Evolutionary conservation across 2,329 filamentous ascomycete species (phyloP).

Genomic region (Aspergillus spinulosporus): DNA sequence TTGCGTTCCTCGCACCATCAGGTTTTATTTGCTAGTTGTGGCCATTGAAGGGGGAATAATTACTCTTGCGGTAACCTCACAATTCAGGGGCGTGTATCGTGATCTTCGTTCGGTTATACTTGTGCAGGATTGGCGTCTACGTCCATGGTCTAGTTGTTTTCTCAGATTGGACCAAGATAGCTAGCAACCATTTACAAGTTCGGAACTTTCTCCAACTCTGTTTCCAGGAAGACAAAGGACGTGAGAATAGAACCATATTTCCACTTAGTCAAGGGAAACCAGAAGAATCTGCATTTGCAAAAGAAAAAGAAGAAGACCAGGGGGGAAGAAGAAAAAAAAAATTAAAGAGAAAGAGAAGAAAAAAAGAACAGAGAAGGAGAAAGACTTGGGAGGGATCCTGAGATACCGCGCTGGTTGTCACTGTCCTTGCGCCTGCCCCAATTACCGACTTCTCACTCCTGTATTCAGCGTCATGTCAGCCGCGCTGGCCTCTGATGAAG

Average conservation of each 20-base stretch:
- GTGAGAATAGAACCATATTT: slow-evolving; percentile 22
- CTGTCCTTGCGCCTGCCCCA: neutral
- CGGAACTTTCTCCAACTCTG: slow-evolving; percentile 39
- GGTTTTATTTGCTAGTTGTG: slow-evolving; percentile 21
- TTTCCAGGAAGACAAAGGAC: slow-evolving; percentile 32
- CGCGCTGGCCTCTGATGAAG: slow-evolving; percentile 69
- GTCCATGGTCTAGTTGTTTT: slow-evolving; percentile 37
- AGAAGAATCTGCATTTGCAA: slow-evolving; percentile 9
- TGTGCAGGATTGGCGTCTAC: slow-evolving; percentile 32
- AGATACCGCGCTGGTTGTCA: neutral
- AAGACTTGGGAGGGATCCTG: neutral
- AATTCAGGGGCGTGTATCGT: slow-evolving; percentile 25
- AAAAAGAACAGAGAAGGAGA: slow-evolving; percentile 18
- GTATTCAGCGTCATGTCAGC: slow-evolving; percentile 63
- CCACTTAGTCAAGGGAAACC: slow-evolving; percentile 22
- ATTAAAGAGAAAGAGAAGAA: no score
- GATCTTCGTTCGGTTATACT: slow-evolving; percentile 28
- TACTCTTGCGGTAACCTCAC: slow-evolving; percentile 27
- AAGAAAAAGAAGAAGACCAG: slow-evolving; percentile 23
- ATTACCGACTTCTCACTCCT: slow-evolving; percentile 9
- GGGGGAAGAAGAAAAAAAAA: slow-evolving; percentile 18
- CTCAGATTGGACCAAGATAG: slow-evolving; percentile 44
- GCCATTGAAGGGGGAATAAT: slow-evolving; percentile 23
- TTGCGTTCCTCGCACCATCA: slow-evolving; percentile 12
- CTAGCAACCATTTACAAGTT: slow-evolving; percentile 50